Conservation (phyloP, 2,329 filamentous ascomycete genomes). For the Cercospora canescens region DNA sequence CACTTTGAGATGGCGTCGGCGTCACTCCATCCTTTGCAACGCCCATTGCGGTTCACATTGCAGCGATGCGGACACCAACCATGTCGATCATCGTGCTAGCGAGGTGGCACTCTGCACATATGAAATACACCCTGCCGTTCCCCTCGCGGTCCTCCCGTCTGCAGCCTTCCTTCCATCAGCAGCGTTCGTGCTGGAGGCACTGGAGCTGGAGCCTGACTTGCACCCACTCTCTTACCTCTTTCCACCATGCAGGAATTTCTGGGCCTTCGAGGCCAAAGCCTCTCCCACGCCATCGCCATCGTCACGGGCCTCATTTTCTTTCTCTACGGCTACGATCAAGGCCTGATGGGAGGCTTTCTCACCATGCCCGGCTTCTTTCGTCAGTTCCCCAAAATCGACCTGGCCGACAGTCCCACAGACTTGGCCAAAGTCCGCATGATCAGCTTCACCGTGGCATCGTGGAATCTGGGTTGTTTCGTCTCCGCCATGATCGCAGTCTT, state of each 20-base stretch:
- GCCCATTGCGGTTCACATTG: slow-evolving; percentile 7
- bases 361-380: slow-evolving; percentile 63
- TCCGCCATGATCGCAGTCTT: slow-evolving; percentile 45
- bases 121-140: background rate
- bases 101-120: background rate
- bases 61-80: slow-evolving; percentile 1
- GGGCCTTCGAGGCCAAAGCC: slow-evolving; percentile 19
- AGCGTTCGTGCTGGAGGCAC: background rate
- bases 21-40: background rate
- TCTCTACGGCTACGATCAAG: slow-evolving; percentile 21
- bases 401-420: slow-evolving; percentile 36
- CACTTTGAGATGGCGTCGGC: slow-evolving; percentile 1
- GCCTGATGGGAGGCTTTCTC: slow-evolving; percentile 53
- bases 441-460: slow-evolving; percentile 41
- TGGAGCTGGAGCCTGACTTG: background rate
- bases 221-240: background rate
- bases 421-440: slow-evolving; percentile 41
- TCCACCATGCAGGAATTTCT: slow-evolving; percentile 18
- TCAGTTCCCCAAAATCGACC: slow-evolving; percentile 44
- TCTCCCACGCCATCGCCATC: slow-evolving; percentile 20
- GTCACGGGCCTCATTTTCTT: slow-evolving; percentile 23
- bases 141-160: background rate
- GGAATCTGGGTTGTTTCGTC: slow-evolving; percentile 47
- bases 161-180: background rate
- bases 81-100: slow-evolving; percentile 3